Evolutionary conservation across 148 eudicot genomes (phyloP), one percentile per base, ranked within the genome.

Genomic region (Rhododendron kiyosumense): DNA sequence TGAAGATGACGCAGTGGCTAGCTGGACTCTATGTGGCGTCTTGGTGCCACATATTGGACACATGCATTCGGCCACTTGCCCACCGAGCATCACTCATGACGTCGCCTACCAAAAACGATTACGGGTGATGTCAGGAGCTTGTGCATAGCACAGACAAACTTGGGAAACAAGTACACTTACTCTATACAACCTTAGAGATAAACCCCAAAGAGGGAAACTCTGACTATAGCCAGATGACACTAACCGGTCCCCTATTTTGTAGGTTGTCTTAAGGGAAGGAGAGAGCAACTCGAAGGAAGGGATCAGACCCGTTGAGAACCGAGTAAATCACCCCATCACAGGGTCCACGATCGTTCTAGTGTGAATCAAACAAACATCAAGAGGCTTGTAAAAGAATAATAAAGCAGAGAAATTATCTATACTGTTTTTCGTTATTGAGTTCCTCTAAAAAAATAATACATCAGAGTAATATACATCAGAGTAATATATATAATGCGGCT

Each of bases 341-440:
- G 34, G 32, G 34, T 67, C 28, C 74, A 67, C 74, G 5, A 26
- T 67, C 34, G 7, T 67, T 10, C 69, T n/a, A 22, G 82, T 22
- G 88, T 15, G 90, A 87, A 89, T 80, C 87, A 88, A 91, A 88
- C 86, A 89, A 87, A 89, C 88, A 83, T 30, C 28, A 41, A 82
- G 49, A 82, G 59, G 86, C 77, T 59, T 67, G 52, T 79, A 83
- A 77, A 51, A 83, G 38, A 45, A 84, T 85, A 28, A 26, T 12
- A 22, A 75, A 69, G 45, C 22, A 81, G 28, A 24, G 18, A n/a
- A 86, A 36, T 20, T 59, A 20, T 59, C 65, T 59, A 59, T 65
- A 65, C 2, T 8, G 30, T 9, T n/a, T 9, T 26, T 10, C 11
- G 14, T 65, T 65, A 65, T n/a, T n/a, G 32, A 26, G 26, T 65